These are phyloP conservation scores for Arabis hirsuta DNA, from an alignment of 345 rosid genomes.

Conservation along the genomic window DNA sequence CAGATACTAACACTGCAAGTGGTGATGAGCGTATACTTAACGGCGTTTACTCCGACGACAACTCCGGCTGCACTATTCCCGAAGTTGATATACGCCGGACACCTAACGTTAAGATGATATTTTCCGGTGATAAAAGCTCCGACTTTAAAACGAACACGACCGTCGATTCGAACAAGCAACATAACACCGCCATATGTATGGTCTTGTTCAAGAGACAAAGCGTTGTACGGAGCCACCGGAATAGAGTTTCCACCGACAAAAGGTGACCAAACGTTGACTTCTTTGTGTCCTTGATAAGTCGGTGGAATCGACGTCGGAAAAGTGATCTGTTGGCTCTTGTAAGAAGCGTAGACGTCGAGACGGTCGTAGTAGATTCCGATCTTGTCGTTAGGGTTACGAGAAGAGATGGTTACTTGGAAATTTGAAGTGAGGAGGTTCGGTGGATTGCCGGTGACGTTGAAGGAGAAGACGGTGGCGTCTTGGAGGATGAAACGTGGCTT, in stretches of 20 bases:
- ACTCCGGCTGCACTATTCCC: conserved; percentile 35
- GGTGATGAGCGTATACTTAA: conserved; percentile 62
- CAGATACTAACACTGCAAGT: conserved; percentile 70
- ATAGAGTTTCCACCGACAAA: conserved; percentile 45
- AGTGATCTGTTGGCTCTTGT: conserved; percentile 50
- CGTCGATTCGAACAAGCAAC: conserved; percentile 39
- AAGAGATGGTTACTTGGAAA: conserved; percentile 62
- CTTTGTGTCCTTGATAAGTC: conserved; percentile 51
- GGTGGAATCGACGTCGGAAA: conserved; percentile 36
- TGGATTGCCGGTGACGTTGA: conserved; percentile 62
- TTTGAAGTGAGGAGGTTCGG: conserved; percentile 68
- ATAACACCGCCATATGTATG: conserved; percentile 35
- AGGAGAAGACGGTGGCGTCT: conserved; percentile 82
- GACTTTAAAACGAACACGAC: conserved; percentile 46
- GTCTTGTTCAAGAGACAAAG: conserved; percentile 33
- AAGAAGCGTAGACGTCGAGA: conserved; percentile 50
- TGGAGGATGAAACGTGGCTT: conserved; percentile 81
- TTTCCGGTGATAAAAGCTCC: conserved; percentile 40
- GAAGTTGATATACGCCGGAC: conserved; percentile 47
- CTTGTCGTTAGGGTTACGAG: conserved; percentile 68
- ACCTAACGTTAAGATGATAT: conserved; percentile 46
- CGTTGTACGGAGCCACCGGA: conserved; percentile 52
- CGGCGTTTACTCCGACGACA: conserved; percentile 57
- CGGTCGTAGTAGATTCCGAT: conserved; percentile 55
- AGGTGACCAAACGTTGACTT: conserved; percentile 56